phyloP scores from a whole-genome alignment of 345 rosid genomes.

The Citrus australasica region DNA sequence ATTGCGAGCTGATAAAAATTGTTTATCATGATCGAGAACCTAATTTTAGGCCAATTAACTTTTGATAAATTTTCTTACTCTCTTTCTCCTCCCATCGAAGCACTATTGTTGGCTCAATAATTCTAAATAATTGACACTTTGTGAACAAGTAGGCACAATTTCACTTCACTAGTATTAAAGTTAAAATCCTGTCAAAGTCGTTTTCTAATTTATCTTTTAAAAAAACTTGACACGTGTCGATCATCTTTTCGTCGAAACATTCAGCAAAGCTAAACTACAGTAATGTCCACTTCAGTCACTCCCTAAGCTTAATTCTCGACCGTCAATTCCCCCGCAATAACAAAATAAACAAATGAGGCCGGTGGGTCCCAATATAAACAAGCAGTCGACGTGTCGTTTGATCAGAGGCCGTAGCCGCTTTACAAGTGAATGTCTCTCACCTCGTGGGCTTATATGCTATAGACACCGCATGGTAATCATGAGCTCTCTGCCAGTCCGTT shows the following conservation, averaged over 20 bases:
- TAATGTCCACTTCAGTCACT: not conserved
- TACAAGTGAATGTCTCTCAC: not conserved
- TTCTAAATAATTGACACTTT: not conserved
- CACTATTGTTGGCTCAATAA: not conserved
- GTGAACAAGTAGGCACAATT: not conserved
- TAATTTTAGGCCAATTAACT: too few relatives aligned
- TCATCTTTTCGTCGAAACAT: not conserved
- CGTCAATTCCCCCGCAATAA: not conserved
- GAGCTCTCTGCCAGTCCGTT: not conserved
- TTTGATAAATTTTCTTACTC: not conserved
- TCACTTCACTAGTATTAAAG: not conserved
- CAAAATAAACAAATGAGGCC: not conserved
- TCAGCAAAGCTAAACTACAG: not conserved
- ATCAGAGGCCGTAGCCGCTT: conserved; percentile 6
- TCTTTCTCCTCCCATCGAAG: not conserved
- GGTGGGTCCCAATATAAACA: not conserved
- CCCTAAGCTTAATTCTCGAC: not conserved
- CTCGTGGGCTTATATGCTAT: not conserved
- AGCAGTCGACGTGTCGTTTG: conserved; percentile 21
- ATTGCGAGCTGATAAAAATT: too few relatives aligned
- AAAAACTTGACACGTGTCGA: not conserved
- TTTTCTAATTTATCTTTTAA: not conserved
- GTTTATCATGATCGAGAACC: too few relatives aligned
- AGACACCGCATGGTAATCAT: not conserved
- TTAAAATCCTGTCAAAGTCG: not conserved